Conservation (phyloP, 1,284 basidiomycete genomes). For the Mycena sp. region DNA sequence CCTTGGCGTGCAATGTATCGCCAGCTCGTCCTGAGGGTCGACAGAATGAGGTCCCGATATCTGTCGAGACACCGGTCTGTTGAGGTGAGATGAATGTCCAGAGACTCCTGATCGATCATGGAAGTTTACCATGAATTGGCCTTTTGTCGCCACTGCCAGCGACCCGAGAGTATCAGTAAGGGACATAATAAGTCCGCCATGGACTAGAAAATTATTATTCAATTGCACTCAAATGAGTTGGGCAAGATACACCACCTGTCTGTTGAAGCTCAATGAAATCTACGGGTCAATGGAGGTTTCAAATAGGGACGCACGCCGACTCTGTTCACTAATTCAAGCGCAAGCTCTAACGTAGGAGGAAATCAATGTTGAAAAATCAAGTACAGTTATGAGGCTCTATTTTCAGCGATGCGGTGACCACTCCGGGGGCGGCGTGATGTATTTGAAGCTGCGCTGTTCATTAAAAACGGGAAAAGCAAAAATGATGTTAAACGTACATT, state of each 20-base stretch:
- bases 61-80: constrained; percentile 85
- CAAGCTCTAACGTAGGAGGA: neutral
- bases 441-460: constrained; percentile 65
- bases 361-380: constrained; percentile 34
- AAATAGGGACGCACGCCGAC: constrained; percentile 65
- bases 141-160: constrained; percentile 71
- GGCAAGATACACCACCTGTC: constrained; percentile 38
- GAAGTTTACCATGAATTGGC: constrained; percentile 75
- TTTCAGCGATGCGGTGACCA: constrained; percentile 71
- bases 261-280: constrained; percentile 20
- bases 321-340: constrained; percentile 63
- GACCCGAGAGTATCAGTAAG: constrained; percentile 60
- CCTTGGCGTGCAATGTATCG: constrained; percentile 70
- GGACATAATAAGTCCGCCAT: constrained; percentile 87
- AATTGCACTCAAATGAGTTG: constrained; percentile 4
- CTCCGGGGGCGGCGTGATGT: constrained; percentile 69
- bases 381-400: constrained; percentile 78
- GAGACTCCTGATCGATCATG: too few species aligned
- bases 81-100: neutral
- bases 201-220: constrained; percentile 53
- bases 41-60: constrained; percentile 87
- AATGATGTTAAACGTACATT: constrained; percentile 56
- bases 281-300: constrained; percentile 1
- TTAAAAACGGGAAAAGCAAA: constrained; percentile 3
- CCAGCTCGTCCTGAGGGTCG: constrained; percentile 74